Percentiles rank a stretch among this genome's conserved stretches.
These are phyloP conservation scores for Paraphysoderma sedebokerense DNA, from an alignment of 371 early-diverging fungal species.

Conservation along the genomic window DNA sequence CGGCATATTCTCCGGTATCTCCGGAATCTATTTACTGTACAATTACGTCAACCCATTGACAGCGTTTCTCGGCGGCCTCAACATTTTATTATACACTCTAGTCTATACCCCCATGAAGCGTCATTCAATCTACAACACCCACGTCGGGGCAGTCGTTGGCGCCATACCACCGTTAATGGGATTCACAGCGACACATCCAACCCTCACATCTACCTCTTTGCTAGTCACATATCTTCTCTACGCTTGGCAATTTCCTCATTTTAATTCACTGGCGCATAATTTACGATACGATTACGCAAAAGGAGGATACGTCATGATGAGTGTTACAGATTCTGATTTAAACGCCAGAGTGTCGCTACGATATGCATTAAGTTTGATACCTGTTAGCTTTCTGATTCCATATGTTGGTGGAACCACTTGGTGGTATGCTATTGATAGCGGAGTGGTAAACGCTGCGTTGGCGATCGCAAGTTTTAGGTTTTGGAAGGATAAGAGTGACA, in stretches of 20 bases:
- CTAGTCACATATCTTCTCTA: conserved; percentile 69
- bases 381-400: conserved; percentile 44
- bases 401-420: conserved; percentile 54
- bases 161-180: conserved; percentile 98
- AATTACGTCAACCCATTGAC: conserved; percentile 71
- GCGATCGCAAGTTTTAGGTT: conserved; percentile 47
- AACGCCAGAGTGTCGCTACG: conserved; percentile 76
- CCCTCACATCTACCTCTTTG: conserved; percentile 22
- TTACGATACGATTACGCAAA: conserved; percentile 84
- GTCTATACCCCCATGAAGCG: conserved; percentile 93
- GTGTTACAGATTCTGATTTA: conserved; percentile 66
- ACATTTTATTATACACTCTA: conserved; percentile 70
- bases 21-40: conserved; percentile 47
- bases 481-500: conserved; percentile 55
- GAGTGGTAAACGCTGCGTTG: conserved; percentile 54
- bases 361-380: conserved; percentile 70
- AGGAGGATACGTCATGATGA: conserved; percentile 94
- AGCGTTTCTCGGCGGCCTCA: conserved; percentile 59
- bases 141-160: conserved; percentile 90
- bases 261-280: conserved; percentile 83
- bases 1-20: conserved; percentile 48
- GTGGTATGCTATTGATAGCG: conserved; percentile 63
- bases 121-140: conserved; percentile 79
- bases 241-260: conserved; percentile 98
- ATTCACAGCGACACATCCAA: conserved; percentile 70